These are phyloP conservation scores for Meyerozyma carpophila DNA, from an alignment of 1,139 yeast genomes.

Conservation along the genomic window DNA sequence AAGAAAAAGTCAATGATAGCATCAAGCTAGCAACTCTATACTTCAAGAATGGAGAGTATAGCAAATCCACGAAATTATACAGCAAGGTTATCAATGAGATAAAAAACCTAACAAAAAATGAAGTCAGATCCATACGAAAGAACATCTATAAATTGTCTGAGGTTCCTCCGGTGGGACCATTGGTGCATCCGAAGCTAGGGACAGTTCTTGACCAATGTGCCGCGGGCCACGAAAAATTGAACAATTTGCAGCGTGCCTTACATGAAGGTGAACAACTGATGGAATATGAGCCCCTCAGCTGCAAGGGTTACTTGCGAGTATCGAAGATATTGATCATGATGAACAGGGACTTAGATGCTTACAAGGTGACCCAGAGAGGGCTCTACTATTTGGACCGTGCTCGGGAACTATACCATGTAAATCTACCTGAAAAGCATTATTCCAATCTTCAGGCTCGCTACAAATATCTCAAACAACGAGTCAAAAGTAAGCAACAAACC, in stretches of 20 bases:
- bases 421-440: neutral
- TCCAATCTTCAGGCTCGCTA: neutral
- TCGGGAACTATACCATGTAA: neutral
- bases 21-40: slow-evolving; percentile 26
- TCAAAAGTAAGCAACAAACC: neutral
- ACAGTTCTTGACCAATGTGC: slow-evolving; percentile 46
- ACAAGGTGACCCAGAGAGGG: slow-evolving; percentile 37
- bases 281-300: slow-evolving; percentile 46
- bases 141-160: slow-evolving; percentile 15
- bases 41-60: slow-evolving; percentile 25
- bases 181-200: slow-evolving; percentile 24
- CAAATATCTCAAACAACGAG: neutral
- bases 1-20: slow-evolving; percentile 24
- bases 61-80: slow-evolving; percentile 19
- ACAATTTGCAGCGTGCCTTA: slow-evolving; percentile 34
- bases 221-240: slow-evolving; percentile 53
- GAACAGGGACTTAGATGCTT: slow-evolving; percentile 36
- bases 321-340: slow-evolving; percentile 38
- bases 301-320: slow-evolving; percentile 55
- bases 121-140: slow-evolving; percentile 15
- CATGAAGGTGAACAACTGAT: slow-evolving; percentile 40
- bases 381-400: slow-evolving; percentile 10
- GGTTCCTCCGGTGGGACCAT: slow-evolving; percentile 24
- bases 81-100: slow-evolving; percentile 7
- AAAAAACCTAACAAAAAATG: slow-evolving; percentile 9